Conservation (phyloP, 139 green algal species). For the Parachlorella kessleri region DNA sequence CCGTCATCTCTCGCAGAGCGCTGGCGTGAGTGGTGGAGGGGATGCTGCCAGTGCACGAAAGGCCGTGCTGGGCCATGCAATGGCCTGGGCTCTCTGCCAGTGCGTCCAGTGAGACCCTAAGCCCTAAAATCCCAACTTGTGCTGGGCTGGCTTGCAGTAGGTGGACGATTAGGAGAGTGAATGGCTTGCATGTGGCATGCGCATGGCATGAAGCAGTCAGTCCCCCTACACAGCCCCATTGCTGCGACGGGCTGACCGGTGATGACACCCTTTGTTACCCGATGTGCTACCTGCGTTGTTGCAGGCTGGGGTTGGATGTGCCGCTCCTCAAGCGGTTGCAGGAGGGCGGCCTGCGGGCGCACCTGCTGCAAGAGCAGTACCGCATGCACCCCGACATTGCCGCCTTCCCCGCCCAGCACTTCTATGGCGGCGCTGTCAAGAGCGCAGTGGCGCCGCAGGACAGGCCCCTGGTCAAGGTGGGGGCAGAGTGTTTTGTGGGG, state of each 20-base stretch:
- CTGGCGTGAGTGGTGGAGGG: conserved; percentile 7
- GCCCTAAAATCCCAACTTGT: too few species aligned
- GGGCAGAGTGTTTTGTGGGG: not conserved
- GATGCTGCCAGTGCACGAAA: not conserved
- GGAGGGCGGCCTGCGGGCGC: conserved; percentile 57
- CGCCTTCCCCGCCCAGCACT: conserved; percentile 51
- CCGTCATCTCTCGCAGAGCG: conserved; percentile 70
- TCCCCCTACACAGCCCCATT: too few species aligned
- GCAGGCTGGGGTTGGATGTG: conserved; percentile 57
- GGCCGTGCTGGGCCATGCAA: not conserved
- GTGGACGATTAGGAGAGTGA: too few species aligned
- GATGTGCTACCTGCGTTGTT: too few species aligned
- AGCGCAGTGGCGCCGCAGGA: conserved; percentile 33
- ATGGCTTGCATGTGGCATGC: too few species aligned
- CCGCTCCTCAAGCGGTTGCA: conserved; percentile 87
- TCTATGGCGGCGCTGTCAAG: conserved; percentile 64
- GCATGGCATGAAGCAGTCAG: too few species aligned
- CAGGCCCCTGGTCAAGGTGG: conserved; percentile 34
- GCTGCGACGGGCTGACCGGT: too few species aligned
- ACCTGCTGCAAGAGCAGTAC: conserved; percentile 91
- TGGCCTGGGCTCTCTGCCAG: too few species aligned
- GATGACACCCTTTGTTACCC: too few species aligned
- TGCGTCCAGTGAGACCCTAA: too few species aligned
- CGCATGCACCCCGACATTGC: conserved; percentile 86
- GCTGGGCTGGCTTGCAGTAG: too few species aligned